Evolutionary conservation across 192 early-diverging fungal genomes (phyloP).

Genomic region (Dispira simplex): DNA sequence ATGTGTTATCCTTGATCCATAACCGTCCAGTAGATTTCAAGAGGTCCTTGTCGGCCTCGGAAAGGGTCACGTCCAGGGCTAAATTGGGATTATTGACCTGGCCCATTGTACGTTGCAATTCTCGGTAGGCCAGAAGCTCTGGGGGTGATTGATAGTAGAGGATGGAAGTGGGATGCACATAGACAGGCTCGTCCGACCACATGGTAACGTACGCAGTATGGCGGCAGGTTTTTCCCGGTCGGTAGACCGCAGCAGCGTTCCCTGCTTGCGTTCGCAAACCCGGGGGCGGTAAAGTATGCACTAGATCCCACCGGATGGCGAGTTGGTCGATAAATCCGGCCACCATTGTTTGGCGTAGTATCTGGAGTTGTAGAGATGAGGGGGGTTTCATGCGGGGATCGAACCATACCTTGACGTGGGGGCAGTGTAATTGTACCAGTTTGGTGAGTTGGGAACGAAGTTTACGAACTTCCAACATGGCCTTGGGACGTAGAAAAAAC

Average conservation of each 20-base stretch:
- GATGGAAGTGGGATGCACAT: constrained; percentile 53
- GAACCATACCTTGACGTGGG: constrained; percentile 35
- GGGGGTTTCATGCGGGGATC: constrained; percentile 54
- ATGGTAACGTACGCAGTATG: constrained; percentile 44
- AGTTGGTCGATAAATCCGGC: constrained; percentile 86
- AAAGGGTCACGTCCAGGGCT: constrained; percentile 8
- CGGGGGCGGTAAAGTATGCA: constrained; percentile 18
- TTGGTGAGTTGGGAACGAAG: constrained; percentile 59
- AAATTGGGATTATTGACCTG: constrained; percentile 14
- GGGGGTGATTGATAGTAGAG: constrained; percentile 44
- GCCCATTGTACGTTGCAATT: constrained; percentile 42
- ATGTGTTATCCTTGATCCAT: constrained; percentile 60
- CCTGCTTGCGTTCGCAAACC: constrained; percentile 26
- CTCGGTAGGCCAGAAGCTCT: constrained; percentile 52
- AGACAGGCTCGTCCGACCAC: constrained; percentile 61
- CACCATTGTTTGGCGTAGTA: constrained; percentile 75
- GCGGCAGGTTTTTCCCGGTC: constrained; percentile 17
- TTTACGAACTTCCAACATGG: constrained; percentile 66
- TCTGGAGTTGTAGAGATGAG: constrained; percentile 42
- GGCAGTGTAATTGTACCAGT: constrained; percentile 45
- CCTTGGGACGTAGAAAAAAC: constrained; percentile 77
- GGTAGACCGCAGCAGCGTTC: constrained; percentile 27
- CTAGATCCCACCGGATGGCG: constrained; percentile 72
- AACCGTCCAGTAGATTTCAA: constrained; percentile 15
- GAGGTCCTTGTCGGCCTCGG: background rate